Evolutionary conservation across 2,329 filamentous ascomycete genomes (phyloP), one percentile per base, ranked within the genome.

Genomic region (Penicillium fuscoglaucum): DNA sequence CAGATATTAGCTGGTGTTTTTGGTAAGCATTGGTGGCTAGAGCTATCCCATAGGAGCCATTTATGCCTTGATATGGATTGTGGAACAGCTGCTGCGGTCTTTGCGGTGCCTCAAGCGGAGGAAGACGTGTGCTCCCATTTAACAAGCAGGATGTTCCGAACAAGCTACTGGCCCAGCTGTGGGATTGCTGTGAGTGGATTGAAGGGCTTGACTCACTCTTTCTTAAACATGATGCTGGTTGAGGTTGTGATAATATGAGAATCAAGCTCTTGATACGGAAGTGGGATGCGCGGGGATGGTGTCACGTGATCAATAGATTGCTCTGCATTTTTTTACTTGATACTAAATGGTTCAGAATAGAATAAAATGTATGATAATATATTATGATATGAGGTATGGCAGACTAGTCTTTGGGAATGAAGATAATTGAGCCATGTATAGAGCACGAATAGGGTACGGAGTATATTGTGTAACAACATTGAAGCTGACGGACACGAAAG

Each of bases 211-310:
- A 78, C 84, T 72, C 77, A 95, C 91, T 96, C 91, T 83, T 95
- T 96, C 75, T 96, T 96, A 76, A 96, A 96, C 91, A 96, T 96
- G 62, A 48, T 73, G 68, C 26, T 60, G 52, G 57, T 65, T 63
- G 40, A 55, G 39, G 50, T 43, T 55, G 19, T 33, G 48, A 49
- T 62, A 49, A 45, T 44, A 29, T 24, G 37, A 52, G 41, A 41
- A 50, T 48, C 50, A 50, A 49, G 57, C 59, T 56, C 53, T 53
- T 37, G 60, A 64, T 52, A 35, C 54, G 40, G 40, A 52, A 63
- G 59, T 70, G 66, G 66, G 61, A 66, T 66, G 60, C 68, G 68
- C 70, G 70, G 69, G 68, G 66, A 64, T 2, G 0, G 29, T 40
- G 59, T 57, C 61, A 60, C 53, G 54, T 44, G 45, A 51, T 4